Base-by-base conservation (phyloP, 352 stramenopile species). In the Pythium aquatile region DNA sequence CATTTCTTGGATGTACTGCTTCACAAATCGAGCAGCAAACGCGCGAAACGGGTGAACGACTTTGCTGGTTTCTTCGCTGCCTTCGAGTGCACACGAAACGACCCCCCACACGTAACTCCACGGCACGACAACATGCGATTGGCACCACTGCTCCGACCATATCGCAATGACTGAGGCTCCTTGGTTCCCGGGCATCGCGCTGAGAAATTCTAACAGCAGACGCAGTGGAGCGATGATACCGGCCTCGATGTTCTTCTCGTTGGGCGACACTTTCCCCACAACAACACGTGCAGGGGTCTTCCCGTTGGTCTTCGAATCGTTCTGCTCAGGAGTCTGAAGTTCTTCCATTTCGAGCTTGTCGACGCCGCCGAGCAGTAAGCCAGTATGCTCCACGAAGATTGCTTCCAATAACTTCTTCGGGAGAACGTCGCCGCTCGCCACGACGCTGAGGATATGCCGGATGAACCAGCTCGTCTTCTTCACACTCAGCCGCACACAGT, bases 391-490 rank as follows among this genome's bases (percentile, higher is more conserved):
- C 7, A 55, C 20, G 13, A 90, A 44, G 29, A 94, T 72, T 7
- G 52, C 47, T 52, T 58, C 32, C n/a, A 72, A 17, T 1, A 65
- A 39, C 17, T 35, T 8, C 1, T 1, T 63, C 4, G 13, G 28
- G 24, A 44, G 33, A 2, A 30, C 16, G 11, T 26, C 55, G 1
- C 20, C 14, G 24, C 8, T 55, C 55, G 90, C 61, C 13, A 85
- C 59, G 42, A 85, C 87, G 49, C 63, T 69, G 37, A 92, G 68
- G 40, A 92, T 59, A 61, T 95, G 86, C 47, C 73, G 73, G 29
- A 73, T 47, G 68, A 95, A 95, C 86, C 86, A 94, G 64, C 87
- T 79, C 30, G 80, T 78, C 58, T 88, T 85, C 66, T 84, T 87
- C 47, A 80, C 58, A 69, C 66, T 89, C 58, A 90, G 75, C 26